These are phyloP conservation scores for Suillus fuscotomentosus DNA, from an alignment of 768 basidiomycete species.

Conservation along the genomic window DNA sequence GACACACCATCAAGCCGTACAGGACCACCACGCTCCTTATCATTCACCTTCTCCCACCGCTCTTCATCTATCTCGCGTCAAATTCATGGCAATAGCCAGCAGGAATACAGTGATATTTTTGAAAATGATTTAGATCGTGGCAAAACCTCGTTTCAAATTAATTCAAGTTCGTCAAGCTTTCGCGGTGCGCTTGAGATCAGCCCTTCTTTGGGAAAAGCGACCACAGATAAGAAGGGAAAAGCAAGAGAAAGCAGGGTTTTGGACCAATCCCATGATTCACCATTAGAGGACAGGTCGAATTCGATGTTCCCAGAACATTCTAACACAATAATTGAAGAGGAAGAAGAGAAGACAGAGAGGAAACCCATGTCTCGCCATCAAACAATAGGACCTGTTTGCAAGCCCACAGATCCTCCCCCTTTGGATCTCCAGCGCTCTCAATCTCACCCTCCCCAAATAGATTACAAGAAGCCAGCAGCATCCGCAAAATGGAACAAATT, in stretches of 20 bases:
- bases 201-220: conserved; percentile 33
- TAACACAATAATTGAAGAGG: conserved; percentile 27
- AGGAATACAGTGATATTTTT: conserved; percentile 25
- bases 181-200: conserved; percentile 60
- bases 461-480: conserved; percentile 19
- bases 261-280: conserved; percentile 56
- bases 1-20: conserved; percentile 63
- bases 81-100: conserved; percentile 25
- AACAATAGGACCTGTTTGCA: conserved; percentile 5
- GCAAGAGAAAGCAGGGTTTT: conserved; percentile 43
- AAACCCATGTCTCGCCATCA: conserved; percentile 16
- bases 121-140: conserved; percentile 34
- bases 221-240: conserved; percentile 54
- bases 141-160: conserved; percentile 27
- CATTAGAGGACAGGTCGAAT: conserved; percentile 42
- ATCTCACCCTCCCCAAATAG: conserved; percentile 27
- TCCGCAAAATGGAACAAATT: conserved; percentile 60
- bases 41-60: conserved; percentile 56
- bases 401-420: conserved; percentile 7
- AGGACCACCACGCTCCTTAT: conserved; percentile 72
- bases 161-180: conserved; percentile 43
- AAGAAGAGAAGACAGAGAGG: conserved; percentile 24
- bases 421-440: conserved; percentile 20
- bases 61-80: conserved; percentile 34
- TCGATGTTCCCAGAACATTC: conserved; percentile 17